A percentile compares a stretch with the other conserved stretches of the same genome.
Evolutionary conservation across 805 yeast species (phyloP).

Genomic region (Metschnikowia shivogae): DNA sequence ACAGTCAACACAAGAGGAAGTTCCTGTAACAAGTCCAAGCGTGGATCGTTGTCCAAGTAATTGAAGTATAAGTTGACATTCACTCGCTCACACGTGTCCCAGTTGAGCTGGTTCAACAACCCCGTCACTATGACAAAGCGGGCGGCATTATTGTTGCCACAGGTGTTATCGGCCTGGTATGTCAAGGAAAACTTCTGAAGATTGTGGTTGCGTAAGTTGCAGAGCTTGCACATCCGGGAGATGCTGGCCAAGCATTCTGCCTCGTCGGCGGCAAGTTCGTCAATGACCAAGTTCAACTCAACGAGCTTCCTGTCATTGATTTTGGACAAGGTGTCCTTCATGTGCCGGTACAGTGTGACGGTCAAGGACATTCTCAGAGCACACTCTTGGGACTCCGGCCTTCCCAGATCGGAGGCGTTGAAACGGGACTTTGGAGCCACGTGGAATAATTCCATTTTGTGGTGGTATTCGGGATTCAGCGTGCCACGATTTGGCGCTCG

Average conservation of each 20-base stretch:
- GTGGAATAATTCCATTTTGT: constrained; percentile 5
- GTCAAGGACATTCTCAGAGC: constrained; percentile 1
- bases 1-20: constrained; percentile 12
- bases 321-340: constrained; percentile 4
- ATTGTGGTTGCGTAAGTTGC: constrained; percentile 4
- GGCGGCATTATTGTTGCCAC: constrained; percentile 10
- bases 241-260: constrained; percentile 6
- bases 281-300: constrained; percentile 12
- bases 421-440: constrained; percentile 1
- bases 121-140: constrained; percentile 11
- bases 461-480: not conserved
- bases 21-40: constrained; percentile 13
- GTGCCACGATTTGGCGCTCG: not conserved
- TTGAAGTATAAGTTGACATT: constrained; percentile 11
- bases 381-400: constrained; percentile 4
- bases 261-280: constrained; percentile 6
- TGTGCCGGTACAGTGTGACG: constrained; percentile 3
- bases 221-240: constrained; percentile 7
- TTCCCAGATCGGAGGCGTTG: not conserved
- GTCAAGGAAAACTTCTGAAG: constrained; percentile 10
- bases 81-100: constrained; percentile 9
- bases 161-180: constrained; percentile 11
- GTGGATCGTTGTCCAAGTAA: constrained; percentile 9
- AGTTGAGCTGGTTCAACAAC: constrained; percentile 14
- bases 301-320: constrained; percentile 4